A percentile compares a stretch with the other conserved stretches of the same genome.
These are phyloP conservation scores for Inonotus obliquus DNA, from an alignment of 1,284 basidiomycete genomes.

Conservation along the genomic window DNA sequence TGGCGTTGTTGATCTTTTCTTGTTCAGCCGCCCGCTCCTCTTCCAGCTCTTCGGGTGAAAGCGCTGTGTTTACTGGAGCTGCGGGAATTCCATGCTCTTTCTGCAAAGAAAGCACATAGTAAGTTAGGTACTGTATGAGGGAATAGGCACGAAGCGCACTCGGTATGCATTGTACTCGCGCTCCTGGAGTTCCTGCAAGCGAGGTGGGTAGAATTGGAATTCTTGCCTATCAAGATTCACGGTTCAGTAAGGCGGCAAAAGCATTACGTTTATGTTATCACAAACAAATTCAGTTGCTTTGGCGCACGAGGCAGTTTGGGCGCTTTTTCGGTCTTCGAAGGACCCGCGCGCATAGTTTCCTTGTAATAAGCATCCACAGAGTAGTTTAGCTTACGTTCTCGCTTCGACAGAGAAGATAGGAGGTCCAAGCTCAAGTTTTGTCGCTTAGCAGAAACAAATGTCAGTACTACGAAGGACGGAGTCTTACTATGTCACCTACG, in stretches of 20 bases:
- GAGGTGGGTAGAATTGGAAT: conserved; percentile 94
- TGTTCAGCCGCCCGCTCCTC: conserved; percentile 79
- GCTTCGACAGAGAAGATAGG: conserved; percentile 91
- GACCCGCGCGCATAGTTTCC: conserved; percentile 80
- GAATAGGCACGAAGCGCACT: conserved; percentile 34
- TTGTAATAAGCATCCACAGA: conserved; percentile 94
- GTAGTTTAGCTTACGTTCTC: conserved; percentile 95
- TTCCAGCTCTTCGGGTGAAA: conserved; percentile 83
- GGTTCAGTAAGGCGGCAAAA: not conserved
- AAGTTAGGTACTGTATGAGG: not conserved
- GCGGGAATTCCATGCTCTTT: conserved; percentile 75
- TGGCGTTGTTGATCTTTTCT: conserved; percentile 83
- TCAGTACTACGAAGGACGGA: conserved; percentile 11
- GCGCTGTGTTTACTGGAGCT: conserved; percentile 65
- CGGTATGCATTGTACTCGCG: conserved; percentile 82
- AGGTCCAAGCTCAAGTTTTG: conserved; percentile 76
- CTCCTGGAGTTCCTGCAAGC: conserved; percentile 83
- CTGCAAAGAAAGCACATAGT: conserved; percentile 30
- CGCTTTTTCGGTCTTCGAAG: conserved; percentile 77
- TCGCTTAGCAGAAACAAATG: conserved; percentile 36
- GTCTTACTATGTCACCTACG: conserved; percentile 7
- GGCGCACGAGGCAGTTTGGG: conserved; percentile 85
- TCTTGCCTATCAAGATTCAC: conserved; percentile 62
- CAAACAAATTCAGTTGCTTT: conserved; percentile 82
- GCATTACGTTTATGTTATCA: conserved; percentile 18